A percentile compares a stretch with the other conserved stretches of the same genome.
Conservation (phyloP, 352 stramenopile genomes). For the Phytophthora pini region DNA sequence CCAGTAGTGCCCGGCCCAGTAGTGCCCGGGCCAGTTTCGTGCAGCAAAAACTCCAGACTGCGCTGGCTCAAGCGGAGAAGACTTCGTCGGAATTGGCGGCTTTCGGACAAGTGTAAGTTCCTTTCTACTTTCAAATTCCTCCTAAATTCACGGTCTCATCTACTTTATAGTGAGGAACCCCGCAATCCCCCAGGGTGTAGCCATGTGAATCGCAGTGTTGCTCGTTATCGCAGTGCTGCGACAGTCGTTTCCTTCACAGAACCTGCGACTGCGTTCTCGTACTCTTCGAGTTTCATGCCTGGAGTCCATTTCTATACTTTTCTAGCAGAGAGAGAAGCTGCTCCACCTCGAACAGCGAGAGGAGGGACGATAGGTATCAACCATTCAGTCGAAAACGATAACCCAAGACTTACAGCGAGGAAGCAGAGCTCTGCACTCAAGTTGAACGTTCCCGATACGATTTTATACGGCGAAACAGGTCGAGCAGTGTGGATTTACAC, state of each 20-base stretch:
- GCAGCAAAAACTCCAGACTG: conserved; percentile 69
- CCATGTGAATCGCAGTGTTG: conserved; percentile 29
- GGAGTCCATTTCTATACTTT: conserved; percentile 84
- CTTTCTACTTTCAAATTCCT: too few relatives aligned
- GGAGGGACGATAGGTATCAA: background rate
- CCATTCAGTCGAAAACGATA: conserved; percentile 4
- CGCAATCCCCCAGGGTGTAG: background rate
- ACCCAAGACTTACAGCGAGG: conserved; percentile 10
- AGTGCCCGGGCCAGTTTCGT: conserved; percentile 50
- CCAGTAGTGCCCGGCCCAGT: conserved; percentile 38
- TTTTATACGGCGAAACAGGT: conserved; percentile 81
- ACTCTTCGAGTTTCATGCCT: conserved; percentile 75
- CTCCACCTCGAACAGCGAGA: conserved; percentile 3
- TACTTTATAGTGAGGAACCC: conserved; percentile 16
- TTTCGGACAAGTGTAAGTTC: conserved; percentile 33
- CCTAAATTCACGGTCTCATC: too few relatives aligned
- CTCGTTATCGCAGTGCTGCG: conserved; percentile 61
- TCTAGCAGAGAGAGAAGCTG: conserved; percentile 59
- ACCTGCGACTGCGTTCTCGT: conserved; percentile 50
- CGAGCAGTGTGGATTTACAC: conserved; percentile 77
- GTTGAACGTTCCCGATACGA: conserved; percentile 80
- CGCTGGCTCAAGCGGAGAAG: conserved; percentile 63
- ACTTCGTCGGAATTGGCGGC: conserved; percentile 34
- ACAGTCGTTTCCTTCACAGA: conserved; percentile 73
- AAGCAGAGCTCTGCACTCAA: conserved; percentile 39